Evolutionary conservation across 768 basidiomycete genomes (phyloP), one percentile per base, ranked within the genome.

Genomic region (Suillus decipiens): DNA sequence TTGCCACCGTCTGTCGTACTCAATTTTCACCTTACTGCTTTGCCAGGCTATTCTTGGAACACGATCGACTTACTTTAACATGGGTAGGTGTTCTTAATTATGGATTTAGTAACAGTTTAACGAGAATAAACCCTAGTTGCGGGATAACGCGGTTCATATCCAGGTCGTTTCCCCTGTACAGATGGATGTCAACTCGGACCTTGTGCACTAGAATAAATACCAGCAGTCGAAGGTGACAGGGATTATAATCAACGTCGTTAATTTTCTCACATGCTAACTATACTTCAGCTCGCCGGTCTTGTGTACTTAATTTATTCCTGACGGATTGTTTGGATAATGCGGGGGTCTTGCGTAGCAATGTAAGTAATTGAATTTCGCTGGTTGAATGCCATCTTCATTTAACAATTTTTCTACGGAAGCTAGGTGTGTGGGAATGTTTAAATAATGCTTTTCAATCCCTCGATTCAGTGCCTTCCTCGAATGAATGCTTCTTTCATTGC

Each of bases 401-500:
- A 39, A 56, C 10, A 37, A 56, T 5, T 24, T 37, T 22, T 56
- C 55, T 39, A 24, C n/a, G 4, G 24, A 24, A 39, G 24, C 9
- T 24, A 39, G 19, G 33, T 53, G 19, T 53, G 19, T 53, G 33
- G 19, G 19, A 53, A 53, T 53, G 33, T 53, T 53, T 34, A 33
- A 53, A n/a, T n/a, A 53, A n/a, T 53, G 33, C 51, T n/a, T 34
- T 53, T n/a, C 51, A 36, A 34, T 53, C 51, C 51, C 51, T 56
- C 22, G 37, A 37, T 56, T 6, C 55, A 24, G 15, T 37, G 15
- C 36, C 54, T 37, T 56, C 37, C 17, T 19, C 17, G 24, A 28
- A 57, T 41, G 6, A 41, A 57, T 41, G 28, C 11, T 41, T 57
- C 36, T 39, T 56, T 56, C 9, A 37, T 24, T 57, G 6, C 28